Evolutionary conservation across 2,329 filamentous ascomycete genomes (phyloP).

Genomic region (Furcasterigmium furcatum): DNA sequence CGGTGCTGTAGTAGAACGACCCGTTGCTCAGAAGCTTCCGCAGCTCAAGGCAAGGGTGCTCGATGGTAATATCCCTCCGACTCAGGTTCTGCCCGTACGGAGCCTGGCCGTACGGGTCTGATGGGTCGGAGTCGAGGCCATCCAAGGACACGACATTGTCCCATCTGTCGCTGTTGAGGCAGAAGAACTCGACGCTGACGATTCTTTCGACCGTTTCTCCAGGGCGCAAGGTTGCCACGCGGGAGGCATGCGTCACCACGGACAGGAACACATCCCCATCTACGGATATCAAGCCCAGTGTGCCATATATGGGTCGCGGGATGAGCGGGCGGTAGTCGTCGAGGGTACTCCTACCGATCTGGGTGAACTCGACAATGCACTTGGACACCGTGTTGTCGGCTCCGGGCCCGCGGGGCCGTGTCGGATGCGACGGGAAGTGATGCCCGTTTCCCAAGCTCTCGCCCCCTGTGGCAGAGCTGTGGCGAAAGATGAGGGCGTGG

Average conservation of each 20-base stretch:
- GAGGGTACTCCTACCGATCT: conserved; percentile 61
- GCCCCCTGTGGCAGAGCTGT: conserved; percentile 62
- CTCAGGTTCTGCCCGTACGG: conserved; percentile 45
- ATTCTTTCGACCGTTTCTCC: conserved; percentile 90
- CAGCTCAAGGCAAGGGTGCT: conserved; percentile 86
- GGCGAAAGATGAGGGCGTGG: conserved; percentile 80
- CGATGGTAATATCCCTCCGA: conserved; percentile 66
- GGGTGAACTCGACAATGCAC: conserved; percentile 87
- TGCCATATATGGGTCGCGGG: conserved; percentile 75
- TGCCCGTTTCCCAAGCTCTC: conserved; percentile 27
- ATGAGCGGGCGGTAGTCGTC: conserved; percentile 75
- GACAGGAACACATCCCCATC: conserved; percentile 85
- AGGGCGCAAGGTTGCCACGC: conserved; percentile 78
- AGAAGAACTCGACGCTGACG: conserved; percentile 85
- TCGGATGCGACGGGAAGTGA: background rate
- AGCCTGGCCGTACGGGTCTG: conserved; percentile 46
- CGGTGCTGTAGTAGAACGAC: conserved; percentile 97
- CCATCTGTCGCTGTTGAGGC: conserved; percentile 81
- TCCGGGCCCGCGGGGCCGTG: conserved; percentile 19
- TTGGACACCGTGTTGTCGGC: conserved; percentile 47
- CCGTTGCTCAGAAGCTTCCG: conserved; percentile 91
- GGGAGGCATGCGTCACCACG: conserved; percentile 75
- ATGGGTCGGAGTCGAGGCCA: conserved; percentile 43
- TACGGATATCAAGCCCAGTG: conserved; percentile 81
- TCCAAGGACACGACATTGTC: conserved; percentile 68